A percentile compares a stretch with the other conserved stretches of the same genome.
phyloP scores from a whole-genome alignment of 352 stramenopile genomes.

The Phytophthora hybrid region DNA sequence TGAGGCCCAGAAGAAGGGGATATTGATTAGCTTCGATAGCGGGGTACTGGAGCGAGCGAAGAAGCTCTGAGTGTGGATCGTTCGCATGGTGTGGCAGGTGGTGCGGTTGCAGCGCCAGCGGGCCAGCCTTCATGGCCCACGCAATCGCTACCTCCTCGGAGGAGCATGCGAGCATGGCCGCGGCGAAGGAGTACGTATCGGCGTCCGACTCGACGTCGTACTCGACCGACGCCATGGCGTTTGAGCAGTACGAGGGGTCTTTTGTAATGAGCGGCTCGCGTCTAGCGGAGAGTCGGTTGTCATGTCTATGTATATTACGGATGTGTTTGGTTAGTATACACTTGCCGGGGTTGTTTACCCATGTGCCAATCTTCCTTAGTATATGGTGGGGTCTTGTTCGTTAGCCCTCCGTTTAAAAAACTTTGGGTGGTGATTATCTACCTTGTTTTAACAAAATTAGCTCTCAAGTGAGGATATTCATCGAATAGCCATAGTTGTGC shows the following conservation, averaged over 20 bases:
- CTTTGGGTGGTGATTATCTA: slow-evolving; percentile 20
- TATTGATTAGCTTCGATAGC: too few relatives aligned
- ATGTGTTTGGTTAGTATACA: too few relatives aligned
- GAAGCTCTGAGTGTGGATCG: too few relatives aligned
- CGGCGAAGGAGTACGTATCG: background rate
- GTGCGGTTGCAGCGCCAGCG: too few relatives aligned
- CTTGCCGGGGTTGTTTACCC: too few relatives aligned
- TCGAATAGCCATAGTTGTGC: too few relatives aligned
- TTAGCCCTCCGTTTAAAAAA: slow-evolving; percentile 17
- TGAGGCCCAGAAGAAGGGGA: too few relatives aligned
- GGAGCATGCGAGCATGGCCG: background rate
- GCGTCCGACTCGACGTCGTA: background rate
- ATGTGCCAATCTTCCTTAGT: slow-evolving; percentile 3
- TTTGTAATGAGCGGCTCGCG: background rate
- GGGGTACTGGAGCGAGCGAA: too few relatives aligned
- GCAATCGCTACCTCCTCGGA: background rate
- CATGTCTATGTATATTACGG: too few relatives aligned
- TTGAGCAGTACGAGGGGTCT: background rate
- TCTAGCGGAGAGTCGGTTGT: background rate
- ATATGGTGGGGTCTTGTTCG: slow-evolving; percentile 29
- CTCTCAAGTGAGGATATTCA: too few relatives aligned
- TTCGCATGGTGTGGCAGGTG: too few relatives aligned
- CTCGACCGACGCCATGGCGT: background rate
- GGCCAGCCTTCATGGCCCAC: background rate
- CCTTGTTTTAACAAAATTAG: slow-evolving; percentile 1